Evolutionary conservation across 306 rosid genomes (phyloP), one percentile per base, ranked within the genome.

Genomic region (Casuarina glauca): DNA sequence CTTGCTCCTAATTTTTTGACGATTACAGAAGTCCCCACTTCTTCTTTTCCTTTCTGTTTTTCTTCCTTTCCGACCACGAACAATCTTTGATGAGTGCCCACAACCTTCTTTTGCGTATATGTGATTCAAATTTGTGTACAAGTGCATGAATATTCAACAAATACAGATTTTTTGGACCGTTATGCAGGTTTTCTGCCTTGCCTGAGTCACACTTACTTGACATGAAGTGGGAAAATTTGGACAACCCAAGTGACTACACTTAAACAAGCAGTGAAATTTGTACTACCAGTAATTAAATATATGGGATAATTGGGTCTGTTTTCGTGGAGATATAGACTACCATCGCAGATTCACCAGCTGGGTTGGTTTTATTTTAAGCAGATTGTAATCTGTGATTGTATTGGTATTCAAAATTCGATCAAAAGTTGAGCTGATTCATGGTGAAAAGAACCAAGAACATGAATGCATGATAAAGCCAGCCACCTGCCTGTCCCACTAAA

Each of bases 381-480:
- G 2, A 35, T 35, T 61, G n/a, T 61, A 61, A 61, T 35, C 9
- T 32, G 11, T 8, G 43, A 35, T 19, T 35, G 15, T 36, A 3
- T 32, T 11, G 9, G 7, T 12, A 16, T 3, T 60, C 17, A 1
- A 13, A 26, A 9, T 35, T 26, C 2, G 32, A n/a, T 9, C 35
- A 1, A 9, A 5, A 0, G 9, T 6, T 15, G 7, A 62, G 13
- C 16, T 62, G 35, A 36, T 38, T 63, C 2, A 38, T 6, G 46
- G 42, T 36, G 69, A 51, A 20, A 8, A 79, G 57, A 44, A 46
- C 41, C 11, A 46, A 44, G 76, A 86, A 80, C 82, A 79, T 86
- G 86, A 76, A 39, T 35, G 76, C 82, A 82, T 79, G 80, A 85
- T 82, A 58, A 1, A 76, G 74, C 63, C 54, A 69, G 80, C 48